Conservation (phyloP, 225 moss, liverwort and hornwort species). For the Polytrichum commune region DNA sequence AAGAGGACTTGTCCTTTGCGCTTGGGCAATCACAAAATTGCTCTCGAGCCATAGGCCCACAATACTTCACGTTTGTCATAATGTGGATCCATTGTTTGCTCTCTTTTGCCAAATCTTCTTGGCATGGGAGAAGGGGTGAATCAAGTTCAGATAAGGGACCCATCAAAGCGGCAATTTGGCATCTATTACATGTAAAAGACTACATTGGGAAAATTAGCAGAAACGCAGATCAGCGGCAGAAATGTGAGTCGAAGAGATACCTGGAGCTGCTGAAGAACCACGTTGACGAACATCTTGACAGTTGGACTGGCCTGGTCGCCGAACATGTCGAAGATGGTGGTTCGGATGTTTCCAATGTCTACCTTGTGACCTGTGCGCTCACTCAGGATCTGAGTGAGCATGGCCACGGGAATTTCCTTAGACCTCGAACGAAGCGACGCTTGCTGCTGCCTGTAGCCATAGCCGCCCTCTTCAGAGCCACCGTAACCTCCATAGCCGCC, state of each 20-base stretch:
- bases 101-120: too few relatives aligned
- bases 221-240: too few relatives aligned
- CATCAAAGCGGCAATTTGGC: too few relatives aligned
- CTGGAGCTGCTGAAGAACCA: constrained; percentile 27
- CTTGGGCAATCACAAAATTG: too few relatives aligned
- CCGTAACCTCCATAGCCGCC: constrained; percentile 5
- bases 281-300: constrained; percentile 62
- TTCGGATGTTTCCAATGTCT: constrained; percentile 72
- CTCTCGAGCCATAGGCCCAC: too few relatives aligned
- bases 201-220: too few relatives aligned
- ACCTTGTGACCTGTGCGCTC: constrained; percentile 65
- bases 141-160: too few relatives aligned
- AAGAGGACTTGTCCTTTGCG: too few relatives aligned
- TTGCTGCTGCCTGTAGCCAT: constrained; percentile 3
- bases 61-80: too few relatives aligned
- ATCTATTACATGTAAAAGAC: too few relatives aligned
- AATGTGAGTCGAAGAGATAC: background rate
- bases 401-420: constrained; percentile 10
- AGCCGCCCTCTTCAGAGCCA: background rate
- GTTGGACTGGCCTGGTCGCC: constrained; percentile 78
- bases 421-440: background rate
- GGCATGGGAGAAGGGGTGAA: too few relatives aligned
- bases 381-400: constrained; percentile 59
- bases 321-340: constrained; percentile 66
- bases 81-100: too few relatives aligned